phyloP scores from a whole-genome alignment of 306 rosid species.

The Prunus persica region Prunus_persica_NCBIv2 NC_034009.1:45652501-45653000 shows the following conservation, averaged over 20 bases:
- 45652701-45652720: neutral
- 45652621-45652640: conserved; percentile 56
- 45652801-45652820: neutral
- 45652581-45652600: conserved; percentile 53
- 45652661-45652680: conserved; percentile 82
- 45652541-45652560: conserved; percentile 22
- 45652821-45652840: neutral
- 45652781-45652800: neutral
- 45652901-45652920: neutral
- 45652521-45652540: neutral
- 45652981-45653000: no score
- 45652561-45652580: conserved; percentile 69
- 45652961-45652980: neutral
- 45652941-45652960: neutral
- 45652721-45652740: neutral
- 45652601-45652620: conserved; percentile 46
- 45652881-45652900: neutral
- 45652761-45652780: neutral
- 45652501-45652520: neutral
- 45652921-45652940: neutral
- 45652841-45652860: neutral
- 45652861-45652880: neutral
- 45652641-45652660: conserved; percentile 83
- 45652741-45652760: neutral
- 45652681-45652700: conserved; percentile 39